Evolutionary conservation across 2,329 filamentous ascomycete species (phyloP), one percentile per base, ranked within the genome.

Genomic region (Microdochium nivale): DNA sequence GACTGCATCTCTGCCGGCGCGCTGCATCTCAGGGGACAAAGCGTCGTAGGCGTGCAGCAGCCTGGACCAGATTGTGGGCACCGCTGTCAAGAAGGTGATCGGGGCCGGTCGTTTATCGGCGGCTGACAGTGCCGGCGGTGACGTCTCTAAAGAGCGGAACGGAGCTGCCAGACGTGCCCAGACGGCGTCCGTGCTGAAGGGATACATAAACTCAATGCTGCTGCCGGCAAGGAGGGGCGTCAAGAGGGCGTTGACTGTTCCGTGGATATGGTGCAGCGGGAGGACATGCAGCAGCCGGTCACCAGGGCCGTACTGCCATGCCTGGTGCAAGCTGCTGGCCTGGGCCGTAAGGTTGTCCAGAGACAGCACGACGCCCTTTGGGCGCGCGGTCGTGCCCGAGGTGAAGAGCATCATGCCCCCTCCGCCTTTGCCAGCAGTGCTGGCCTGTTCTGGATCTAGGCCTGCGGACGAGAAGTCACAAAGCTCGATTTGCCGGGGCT

Each of bases 191-290:
- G 90, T 81, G 61, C 95, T 96, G 74, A 97, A 97, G 1, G 94
- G 92, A 65, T 90, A 96, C 65, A 95, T 81, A 67, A 97, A 96
- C 65, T 99, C 94, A 59, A 97, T 86, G 4, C 86, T 85, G 49
- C 88, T 90, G 44, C 94, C 94, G 7, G 90, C 83, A 53, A 96
- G 83, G 1, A 99, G 77, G 0, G 94, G 94, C 0, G 92, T 86
- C 37, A 96, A 78, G 19, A 97, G 80, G 16, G 90, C 94, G 64
- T 97, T 97, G 60, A 99, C 85, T 23, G 87, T 94, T 58, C 94
- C 94, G 68, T 99, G 94, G 62, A 99, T 97, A 68, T 99, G 94
- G 66, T 99, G 92, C 2, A 99, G 80, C 0, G 94, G 94, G 0
- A 99, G 83, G 25, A 96, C 80, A 65, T 99, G 94, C 16, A 99